A percentile compares a stretch with the other conserved stretches of the same genome.
Conservation (phyloP, 73 alveolate genomes). For the Paraurostyla sp. region DNA sequence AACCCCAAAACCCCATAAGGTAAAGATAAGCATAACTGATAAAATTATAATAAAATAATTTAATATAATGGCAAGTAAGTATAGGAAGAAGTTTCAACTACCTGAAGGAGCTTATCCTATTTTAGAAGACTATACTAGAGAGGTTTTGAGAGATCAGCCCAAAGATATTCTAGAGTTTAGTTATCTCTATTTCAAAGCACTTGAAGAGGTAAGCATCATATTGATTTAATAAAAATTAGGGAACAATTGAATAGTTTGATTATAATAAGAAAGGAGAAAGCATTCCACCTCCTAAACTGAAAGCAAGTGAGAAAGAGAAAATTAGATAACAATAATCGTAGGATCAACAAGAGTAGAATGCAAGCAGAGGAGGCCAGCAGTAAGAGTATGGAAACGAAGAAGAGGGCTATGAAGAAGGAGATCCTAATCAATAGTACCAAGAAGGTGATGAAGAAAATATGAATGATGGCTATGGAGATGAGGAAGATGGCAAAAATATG, state of each 20-base stretch:
- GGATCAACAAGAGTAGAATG: background rate
- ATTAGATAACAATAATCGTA: too few relatives aligned
- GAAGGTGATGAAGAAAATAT: too few relatives aligned
- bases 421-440: too few relatives aligned
- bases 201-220: conserved; percentile 23
- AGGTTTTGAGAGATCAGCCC: conserved; percentile 91
- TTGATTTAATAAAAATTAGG: background rate
- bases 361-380: background rate
- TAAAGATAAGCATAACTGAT: conserved; percentile 38
- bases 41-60: conserved; percentile 20
- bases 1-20: too few relatives aligned
- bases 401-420: background rate
- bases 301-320: background rate
- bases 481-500: conserved; percentile 2
- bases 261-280: conserved; percentile 35
- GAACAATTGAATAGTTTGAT: conserved; percentile 39
- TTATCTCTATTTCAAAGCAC: conserved; percentile 73
- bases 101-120: conserved; percentile 86
- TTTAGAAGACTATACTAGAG: conserved; percentile 85
- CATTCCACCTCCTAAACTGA: conserved; percentile 60
- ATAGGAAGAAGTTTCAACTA: conserved; percentile 72
- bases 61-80: conserved; percentile 77
- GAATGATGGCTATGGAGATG: conserved; percentile 30
- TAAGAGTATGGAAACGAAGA: background rate
- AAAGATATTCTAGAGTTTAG: conserved; percentile 78